Conservation (phyloP, 768 basidiomycete species). For the Kwoniella europaea region DNA sequence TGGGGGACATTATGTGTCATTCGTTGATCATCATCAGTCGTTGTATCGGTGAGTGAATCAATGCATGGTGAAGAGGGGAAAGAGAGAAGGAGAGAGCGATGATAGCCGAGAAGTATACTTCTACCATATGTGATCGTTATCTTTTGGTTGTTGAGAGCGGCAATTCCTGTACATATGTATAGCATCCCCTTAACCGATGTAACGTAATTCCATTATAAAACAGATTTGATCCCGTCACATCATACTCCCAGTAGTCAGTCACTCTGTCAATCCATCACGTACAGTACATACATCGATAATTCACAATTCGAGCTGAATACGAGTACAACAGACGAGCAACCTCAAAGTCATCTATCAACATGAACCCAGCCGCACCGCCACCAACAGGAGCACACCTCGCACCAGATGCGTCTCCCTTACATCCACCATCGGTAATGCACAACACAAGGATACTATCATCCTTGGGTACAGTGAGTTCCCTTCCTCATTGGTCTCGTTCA, state of each 20-base stretch:
- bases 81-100: background rate
- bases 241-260: background rate
- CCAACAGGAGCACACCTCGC: slow-evolving; percentile 34
- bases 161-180: too few species aligned
- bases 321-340: background rate
- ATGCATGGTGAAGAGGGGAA: background rate
- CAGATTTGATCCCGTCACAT: background rate
- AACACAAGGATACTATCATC: slow-evolving; percentile 51
- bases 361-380: slow-evolving; percentile 43
- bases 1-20: slow-evolving; percentile 7
- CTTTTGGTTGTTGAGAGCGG: background rate
- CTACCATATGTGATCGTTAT: background rate
- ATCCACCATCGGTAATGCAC: slow-evolving; percentile 53
- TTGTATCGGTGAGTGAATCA: background rate
- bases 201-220: background rate
- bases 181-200: background rate
- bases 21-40: background rate
- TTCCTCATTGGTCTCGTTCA: background rate
- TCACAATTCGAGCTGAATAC: background rate
- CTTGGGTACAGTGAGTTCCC: slow-evolving; percentile 47
- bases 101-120: background rate
- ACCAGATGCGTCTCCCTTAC: slow-evolving; percentile 47
- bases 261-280: too few species aligned
- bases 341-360: slow-evolving; percentile 12
- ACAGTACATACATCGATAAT: background rate